phyloP scores from a whole-genome alignment of 768 basidiomycete species.

The Naganishia vaughanmartiniae region DNA sequence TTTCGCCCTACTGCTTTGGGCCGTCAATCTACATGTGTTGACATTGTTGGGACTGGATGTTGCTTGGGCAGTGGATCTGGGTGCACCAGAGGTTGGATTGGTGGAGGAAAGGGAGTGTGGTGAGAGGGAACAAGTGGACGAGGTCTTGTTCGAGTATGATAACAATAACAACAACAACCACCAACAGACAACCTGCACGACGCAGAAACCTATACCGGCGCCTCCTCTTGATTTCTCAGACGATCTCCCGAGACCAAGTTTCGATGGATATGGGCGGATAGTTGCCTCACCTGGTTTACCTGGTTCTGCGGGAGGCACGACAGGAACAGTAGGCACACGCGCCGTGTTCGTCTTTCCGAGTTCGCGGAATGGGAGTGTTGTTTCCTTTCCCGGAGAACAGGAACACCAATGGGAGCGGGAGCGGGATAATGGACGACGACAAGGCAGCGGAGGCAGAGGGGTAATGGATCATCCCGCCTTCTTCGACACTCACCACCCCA shows the following conservation, averaged over 20 bases:
- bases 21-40: slow-evolving; percentile 84
- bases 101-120: slow-evolving; percentile 25
- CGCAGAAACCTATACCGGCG: neutral
- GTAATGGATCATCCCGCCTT: neutral
- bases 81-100: slow-evolving; percentile 29
- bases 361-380: neutral
- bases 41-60: slow-evolving; percentile 71
- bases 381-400: neutral
- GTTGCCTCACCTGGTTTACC: neutral
- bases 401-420: too few species aligned
- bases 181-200: neutral
- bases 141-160: neutral
- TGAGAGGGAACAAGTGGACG: slow-evolving; percentile 1
- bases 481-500: neutral
- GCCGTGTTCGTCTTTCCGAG: neutral
- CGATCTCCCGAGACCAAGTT: neutral
- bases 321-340: neutral
- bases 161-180: neutral
- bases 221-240: neutral
- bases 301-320: neutral
- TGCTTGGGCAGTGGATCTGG: slow-evolving; percentile 63
- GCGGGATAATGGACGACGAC: neutral
- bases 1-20: slow-evolving; percentile 83
- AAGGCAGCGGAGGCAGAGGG: neutral
- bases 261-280: slow-evolving; percentile 12